A percentile compares a stretch with the other conserved stretches of the same genome.
Conservation (phyloP, 2,329 filamentous ascomycete species). For the Colletotrichum camelliae region DNA sequence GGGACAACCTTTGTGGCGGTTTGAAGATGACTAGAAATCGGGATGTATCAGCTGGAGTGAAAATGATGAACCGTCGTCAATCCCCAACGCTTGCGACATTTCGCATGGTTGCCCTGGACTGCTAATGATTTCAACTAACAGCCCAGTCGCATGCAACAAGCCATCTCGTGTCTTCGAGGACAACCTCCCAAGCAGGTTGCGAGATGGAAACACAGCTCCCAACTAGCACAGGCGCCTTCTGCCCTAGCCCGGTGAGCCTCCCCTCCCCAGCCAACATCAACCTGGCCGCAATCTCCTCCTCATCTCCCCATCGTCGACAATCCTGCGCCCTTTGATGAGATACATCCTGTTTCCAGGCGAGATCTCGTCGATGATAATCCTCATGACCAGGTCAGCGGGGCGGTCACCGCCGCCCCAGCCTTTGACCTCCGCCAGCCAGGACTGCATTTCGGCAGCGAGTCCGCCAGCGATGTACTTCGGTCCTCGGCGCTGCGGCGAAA, state of each 20-base stretch:
- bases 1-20: too few species aligned
- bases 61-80: too few species aligned
- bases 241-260: conserved; percentile 38
- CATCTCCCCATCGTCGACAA: not conserved
- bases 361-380: conserved; percentile 35
- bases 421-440: conserved; percentile 46
- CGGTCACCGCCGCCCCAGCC: conserved; percentile 29
- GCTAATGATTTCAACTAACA: too few species aligned
- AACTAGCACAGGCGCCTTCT: conserved; percentile 28
- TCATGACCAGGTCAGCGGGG: conserved; percentile 22
- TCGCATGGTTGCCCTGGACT: too few species aligned
- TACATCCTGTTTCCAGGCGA: conserved; percentile 39
- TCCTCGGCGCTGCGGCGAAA: conserved; percentile 40
- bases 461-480: conserved; percentile 40
- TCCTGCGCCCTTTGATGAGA: conserved; percentile 30
- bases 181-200: conserved; percentile 43
- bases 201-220: conserved; percentile 38
- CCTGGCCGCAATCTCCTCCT: conserved; percentile 14
- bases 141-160: conserved; percentile 44
- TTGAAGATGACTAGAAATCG: too few species aligned
- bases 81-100: too few species aligned
- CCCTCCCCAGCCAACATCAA: conserved; percentile 44
- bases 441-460: conserved; percentile 43
- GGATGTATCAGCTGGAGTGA: too few species aligned
- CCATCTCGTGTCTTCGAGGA: conserved; percentile 37